Conservation (phyloP, 2,329 filamentous ascomycete species). For the Ambrosiella xylebori region DNA sequence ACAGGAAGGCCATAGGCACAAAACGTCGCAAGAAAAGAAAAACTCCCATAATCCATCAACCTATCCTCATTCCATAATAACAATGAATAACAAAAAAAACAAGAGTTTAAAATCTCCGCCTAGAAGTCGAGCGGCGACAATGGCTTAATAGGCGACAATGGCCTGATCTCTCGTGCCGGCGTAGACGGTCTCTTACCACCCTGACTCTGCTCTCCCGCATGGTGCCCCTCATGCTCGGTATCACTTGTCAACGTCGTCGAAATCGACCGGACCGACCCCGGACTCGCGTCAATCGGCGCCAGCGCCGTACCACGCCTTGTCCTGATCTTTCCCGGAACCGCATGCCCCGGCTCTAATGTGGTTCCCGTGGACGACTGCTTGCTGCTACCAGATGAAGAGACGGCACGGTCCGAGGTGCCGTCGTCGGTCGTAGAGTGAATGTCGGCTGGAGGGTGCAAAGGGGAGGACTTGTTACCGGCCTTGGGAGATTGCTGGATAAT, state of each 20-base stretch:
- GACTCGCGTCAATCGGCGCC: conserved; percentile 12
- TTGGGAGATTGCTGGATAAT: conserved; percentile 10
- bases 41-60: background rate
- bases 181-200: conserved; percentile 3
- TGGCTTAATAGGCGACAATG: conserved; percentile 49
- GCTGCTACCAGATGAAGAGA: conserved; percentile 49
- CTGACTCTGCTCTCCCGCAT: background rate
- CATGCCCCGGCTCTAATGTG: background rate
- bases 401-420: conserved; percentile 9
- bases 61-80: background rate
- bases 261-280: conserved; percentile 12
- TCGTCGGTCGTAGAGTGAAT: background rate
- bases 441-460: conserved; percentile 6
- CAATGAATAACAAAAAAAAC: background rate
- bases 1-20: background rate
- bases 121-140: conserved; percentile 44
- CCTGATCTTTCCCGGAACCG: conserved; percentile 16
- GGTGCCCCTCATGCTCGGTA: conserved; percentile 22
- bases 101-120: conserved; percentile 10
- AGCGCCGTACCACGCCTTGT: conserved; percentile 10
- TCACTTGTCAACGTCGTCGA: conserved; percentile 30
- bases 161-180: conserved; percentile 29
- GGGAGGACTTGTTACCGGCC: conserved; percentile 1
- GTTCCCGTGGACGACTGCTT: conserved; percentile 27
- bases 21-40: background rate